Base-by-base conservation (phyloP, 306 rosid genomes). In the Dryas alaskensis region DNA sequence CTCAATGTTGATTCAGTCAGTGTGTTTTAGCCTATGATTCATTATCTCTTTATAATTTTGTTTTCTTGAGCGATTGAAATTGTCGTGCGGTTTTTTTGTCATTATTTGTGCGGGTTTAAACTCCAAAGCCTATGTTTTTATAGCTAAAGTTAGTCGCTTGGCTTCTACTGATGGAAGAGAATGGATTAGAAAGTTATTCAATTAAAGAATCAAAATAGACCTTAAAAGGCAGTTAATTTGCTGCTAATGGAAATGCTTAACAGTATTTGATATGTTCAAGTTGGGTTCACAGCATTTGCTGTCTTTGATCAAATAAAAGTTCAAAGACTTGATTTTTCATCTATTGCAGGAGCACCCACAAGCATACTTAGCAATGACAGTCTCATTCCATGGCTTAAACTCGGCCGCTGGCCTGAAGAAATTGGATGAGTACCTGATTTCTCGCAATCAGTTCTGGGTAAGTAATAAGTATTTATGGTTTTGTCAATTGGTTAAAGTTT, bases 381-480 rank as follows among this genome's bases (percentile, higher is more conserved):
- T 87, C 46, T 45, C 95, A 60, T 71, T 94, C 67, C 65, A 65
- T 64, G 84, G 81, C 45, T 73, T 82, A 60, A 74, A 69, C 65
- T 87, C 96, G 14, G 84, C 86, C 3, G 68, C 90, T 53, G 99
- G 99, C 40, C 80, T 94, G 66, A 88, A 92, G 82, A 92, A 88
- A 55, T 89, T 94, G 17, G 89, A 94, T 10, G 90, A 89, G 22
- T 90, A 94, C 80, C 89, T 94, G 63, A 86, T 92, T 40, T 10
- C 90, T n/a, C 97, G 97, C 70, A 94, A 97, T 74, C 37, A 31
- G 0, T 31, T 31, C 37, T 31, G 25, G 60, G 60, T 54, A 54
- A 7, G 60, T 7, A 1, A 31, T 54, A 54, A 7, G 60, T 7
- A 1, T 22, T 0, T 22, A 22, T 31, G 37, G 37, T 1, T 31